Evolutionary conservation across 768 basidiomycete species (phyloP).

Genomic region (Boletellus ananiceps): DNA sequence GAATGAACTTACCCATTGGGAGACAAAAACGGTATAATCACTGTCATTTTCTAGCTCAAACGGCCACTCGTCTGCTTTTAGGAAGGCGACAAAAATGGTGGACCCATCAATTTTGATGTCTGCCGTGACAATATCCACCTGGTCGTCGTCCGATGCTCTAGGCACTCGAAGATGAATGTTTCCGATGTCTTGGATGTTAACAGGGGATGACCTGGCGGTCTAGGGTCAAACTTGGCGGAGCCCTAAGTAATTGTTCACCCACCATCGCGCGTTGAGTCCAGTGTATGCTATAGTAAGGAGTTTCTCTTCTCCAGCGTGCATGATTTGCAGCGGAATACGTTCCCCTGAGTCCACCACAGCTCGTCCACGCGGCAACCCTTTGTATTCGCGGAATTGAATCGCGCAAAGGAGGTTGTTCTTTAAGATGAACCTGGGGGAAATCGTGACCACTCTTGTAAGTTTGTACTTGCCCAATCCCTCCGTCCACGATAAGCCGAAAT

Average conservation of each 20-base stretch:
- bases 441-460: slow-evolving; percentile 86
- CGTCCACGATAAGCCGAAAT: slow-evolving; percentile 85
- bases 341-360: slow-evolving; percentile 64
- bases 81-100: slow-evolving; percentile 81
- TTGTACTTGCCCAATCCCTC: slow-evolving; percentile 98
- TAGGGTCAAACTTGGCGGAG: background rate
- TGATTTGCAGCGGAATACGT: slow-evolving; percentile 59
- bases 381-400: slow-evolving; percentile 83
- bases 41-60: slow-evolving; percentile 89
- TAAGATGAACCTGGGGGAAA: slow-evolving; percentile 87
- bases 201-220: slow-evolving; percentile 75
- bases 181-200: slow-evolving; percentile 91
- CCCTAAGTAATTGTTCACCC: slow-evolving; percentile 14
- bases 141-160: slow-evolving; percentile 33
- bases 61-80: slow-evolving; percentile 71
- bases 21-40: slow-evolving; percentile 60
- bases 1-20: slow-evolving; percentile 58
- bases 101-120: slow-evolving; percentile 83
- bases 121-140: slow-evolving; percentile 57
- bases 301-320: slow-evolving; percentile 64
- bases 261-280: slow-evolving; percentile 85
- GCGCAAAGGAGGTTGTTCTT: slow-evolving; percentile 70
- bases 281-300: slow-evolving; percentile 82
- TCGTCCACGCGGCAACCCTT: slow-evolving; percentile 58
- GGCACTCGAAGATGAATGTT: slow-evolving; percentile 68